Conservation (phyloP, 2,329 filamentous ascomycete genomes). For the Fusarium oxysporum region DNA sequence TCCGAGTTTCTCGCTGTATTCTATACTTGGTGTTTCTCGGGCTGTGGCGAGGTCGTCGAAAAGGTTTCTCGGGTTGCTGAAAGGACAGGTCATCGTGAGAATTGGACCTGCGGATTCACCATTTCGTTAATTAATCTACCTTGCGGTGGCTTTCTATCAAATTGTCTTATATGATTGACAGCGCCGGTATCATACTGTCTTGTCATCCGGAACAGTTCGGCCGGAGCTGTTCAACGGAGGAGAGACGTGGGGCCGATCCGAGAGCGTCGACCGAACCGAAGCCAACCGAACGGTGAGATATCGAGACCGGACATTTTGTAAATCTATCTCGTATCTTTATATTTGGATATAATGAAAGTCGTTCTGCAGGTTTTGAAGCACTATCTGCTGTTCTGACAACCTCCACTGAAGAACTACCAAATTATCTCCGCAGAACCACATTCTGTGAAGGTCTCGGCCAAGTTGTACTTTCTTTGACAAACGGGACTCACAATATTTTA, state of each 20-base stretch:
- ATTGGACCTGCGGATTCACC: accelerated
- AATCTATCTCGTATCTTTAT: not conserved
- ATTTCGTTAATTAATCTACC: not conserved
- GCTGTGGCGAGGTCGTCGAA: not conserved
- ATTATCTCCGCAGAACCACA: too few species aligned
- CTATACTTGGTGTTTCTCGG: not conserved
- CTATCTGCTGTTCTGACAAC: too few species aligned
- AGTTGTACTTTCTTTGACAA: not conserved
- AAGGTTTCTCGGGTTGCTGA: not conserved
- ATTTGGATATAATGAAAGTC: accelerated
- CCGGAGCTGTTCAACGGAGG: not conserved
- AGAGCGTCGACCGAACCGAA: not conserved
- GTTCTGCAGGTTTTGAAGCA: not conserved
- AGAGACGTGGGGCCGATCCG: not conserved
- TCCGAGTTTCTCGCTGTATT: not conserved
- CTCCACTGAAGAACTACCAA: not conserved
- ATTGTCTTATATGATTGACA: not conserved
- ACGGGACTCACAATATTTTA: not conserved
- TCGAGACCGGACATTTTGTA: not conserved
- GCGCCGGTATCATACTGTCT: not conserved
- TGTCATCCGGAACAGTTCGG: not conserved
- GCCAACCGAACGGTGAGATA: not conserved
- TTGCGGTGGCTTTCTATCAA: accelerated
- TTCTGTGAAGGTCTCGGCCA: not conserved
- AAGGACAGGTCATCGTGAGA: not conserved